phyloP scores from a whole-genome alignment of 208 protist genomes.

The Leishmania lainsoni region DNA sequence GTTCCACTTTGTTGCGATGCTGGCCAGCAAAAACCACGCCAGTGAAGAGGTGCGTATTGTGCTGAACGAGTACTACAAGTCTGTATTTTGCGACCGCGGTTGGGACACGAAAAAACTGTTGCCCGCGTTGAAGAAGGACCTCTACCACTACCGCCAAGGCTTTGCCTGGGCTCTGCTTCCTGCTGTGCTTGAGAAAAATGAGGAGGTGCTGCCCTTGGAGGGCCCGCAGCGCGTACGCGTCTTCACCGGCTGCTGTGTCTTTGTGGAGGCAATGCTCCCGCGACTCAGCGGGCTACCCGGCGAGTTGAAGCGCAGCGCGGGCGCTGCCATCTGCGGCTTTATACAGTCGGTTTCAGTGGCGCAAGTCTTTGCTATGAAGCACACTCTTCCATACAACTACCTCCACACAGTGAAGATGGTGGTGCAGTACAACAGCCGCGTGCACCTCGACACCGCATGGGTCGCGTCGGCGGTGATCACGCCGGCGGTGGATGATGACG shows the following conservation, averaged over 20 bases:
- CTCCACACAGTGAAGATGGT: conserved; percentile 84
- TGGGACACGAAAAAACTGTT: conserved; percentile 83
- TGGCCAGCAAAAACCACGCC: conserved; percentile 90
- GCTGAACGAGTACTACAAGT: conserved; percentile 86
- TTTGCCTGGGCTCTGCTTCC: conserved; percentile 84
- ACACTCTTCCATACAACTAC: conserved; percentile 83
- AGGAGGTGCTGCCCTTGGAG: conserved; percentile 60
- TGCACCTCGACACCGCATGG: conserved; percentile 74
- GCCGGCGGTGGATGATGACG: conserved; percentile 71
- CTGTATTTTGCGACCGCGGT: conserved; percentile 88
- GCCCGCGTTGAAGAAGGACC: conserved; percentile 74
- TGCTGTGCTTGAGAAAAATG: conserved; percentile 76
- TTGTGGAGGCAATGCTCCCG: conserved; percentile 78
- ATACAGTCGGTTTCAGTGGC: conserved; percentile 60
- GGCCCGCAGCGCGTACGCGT: conserved; percentile 75
- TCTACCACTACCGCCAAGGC: conserved; percentile 88
- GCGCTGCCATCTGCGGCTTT: conserved; percentile 54
- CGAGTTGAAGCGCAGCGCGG: conserved; percentile 52
- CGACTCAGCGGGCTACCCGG: conserved; percentile 72
- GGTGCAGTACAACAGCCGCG: conserved; percentile 83
- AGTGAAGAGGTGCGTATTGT: conserved; percentile 84
- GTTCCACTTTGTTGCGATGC: conserved; percentile 80
- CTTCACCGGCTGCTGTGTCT: conserved; percentile 72
- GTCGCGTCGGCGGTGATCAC: conserved; percentile 46
- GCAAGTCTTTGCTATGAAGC: conserved; percentile 83